These are phyloP conservation scores for Phytophthora multivora DNA, from an alignment of 352 stramenopile genomes.

Conservation along the genomic window DNA sequence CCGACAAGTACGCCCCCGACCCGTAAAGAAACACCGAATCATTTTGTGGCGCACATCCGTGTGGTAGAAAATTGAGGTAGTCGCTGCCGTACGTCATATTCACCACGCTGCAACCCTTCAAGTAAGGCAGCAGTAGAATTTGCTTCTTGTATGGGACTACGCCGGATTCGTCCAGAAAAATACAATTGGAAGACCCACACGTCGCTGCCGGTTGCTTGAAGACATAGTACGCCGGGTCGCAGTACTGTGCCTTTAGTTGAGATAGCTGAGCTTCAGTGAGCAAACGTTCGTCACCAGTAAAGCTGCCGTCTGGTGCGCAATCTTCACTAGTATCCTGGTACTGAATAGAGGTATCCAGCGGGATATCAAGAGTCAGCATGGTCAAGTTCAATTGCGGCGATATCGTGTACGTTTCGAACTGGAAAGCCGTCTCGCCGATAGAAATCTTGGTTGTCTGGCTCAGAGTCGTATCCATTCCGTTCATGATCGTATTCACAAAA, in stretches of 20 bases:
- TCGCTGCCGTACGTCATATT: conserved; percentile 43
- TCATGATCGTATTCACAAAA: conserved; percentile 24
- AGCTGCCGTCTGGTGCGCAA: conserved; percentile 21
- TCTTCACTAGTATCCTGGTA: conserved; percentile 35
- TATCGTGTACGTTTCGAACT: conserved; percentile 37
- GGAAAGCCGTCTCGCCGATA: conserved; percentile 25
- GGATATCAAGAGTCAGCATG: conserved; percentile 43
- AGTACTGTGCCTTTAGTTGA: conserved; percentile 15
- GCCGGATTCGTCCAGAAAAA: conserved; percentile 44
- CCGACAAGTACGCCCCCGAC: conserved; percentile 31
- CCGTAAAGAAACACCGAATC: conserved; percentile 44
- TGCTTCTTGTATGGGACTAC: conserved; percentile 39
- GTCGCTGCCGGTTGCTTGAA: conserved; percentile 26
- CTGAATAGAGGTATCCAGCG: conserved; percentile 19
- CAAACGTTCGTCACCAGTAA: conserved; percentile 15
- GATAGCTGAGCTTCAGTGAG: conserved; percentile 17
- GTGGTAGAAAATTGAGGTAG: conserved; percentile 40
- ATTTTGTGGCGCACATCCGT: conserved; percentile 16
- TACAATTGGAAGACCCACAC: conserved; percentile 40
- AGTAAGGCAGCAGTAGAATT: conserved; percentile 43
- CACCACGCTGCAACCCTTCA: conserved; percentile 38
- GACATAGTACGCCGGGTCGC: conserved; percentile 29
- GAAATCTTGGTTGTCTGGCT: conserved; percentile 22
- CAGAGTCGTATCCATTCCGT: conserved; percentile 34
- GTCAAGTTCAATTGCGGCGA: conserved; percentile 39